Evolutionary conservation across 164 flowering plant species (phyloP), one percentile per base, ranked within the genome.

Genomic region (Tetracentron sinense): DNA sequence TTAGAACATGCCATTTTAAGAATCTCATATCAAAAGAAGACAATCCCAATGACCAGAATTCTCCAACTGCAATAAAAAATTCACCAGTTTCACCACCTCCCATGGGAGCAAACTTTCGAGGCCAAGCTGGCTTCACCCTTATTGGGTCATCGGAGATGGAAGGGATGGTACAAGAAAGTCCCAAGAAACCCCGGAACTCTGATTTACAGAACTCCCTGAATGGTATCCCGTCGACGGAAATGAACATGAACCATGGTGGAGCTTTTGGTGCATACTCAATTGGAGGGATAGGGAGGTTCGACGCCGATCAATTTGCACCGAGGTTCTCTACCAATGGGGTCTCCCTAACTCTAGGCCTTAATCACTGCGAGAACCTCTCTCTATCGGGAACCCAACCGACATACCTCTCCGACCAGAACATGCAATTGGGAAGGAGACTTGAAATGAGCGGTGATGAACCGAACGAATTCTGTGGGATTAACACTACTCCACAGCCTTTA

Each of bases 271-370:
- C 83, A 21, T 87, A 83, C 79, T 78, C 87, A 16, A 78, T 90
- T 31, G 92, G 83, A 1, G 92, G 85, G 38, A 72, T 87, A 3
- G 91, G 81, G 25, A 74, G 92, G 80, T 89, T 83, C 51, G 87
- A 82, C 17, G 60, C 84, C 1, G 87, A 87, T 56, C 85, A 82
- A 25, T 85, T 82, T 62, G 61, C 84, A 21, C 81, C 84, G 22
- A 74, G 87, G 72, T 87, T 83, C 74, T 76, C 89, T 0, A 84
- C 87, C 48, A 88, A 83, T 66, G 87, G 84, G 6, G 90, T 93
- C 38, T 93, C 97, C 17, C 90, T 93, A 63, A 86, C 92, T 22
- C 83, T 93, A 7, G 97, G 98, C 31, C 94, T 89, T 12, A 96
- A 92, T 7, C 96, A 86, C 60, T 79, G 83, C 15, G 94, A 89